A percentile compares a stretch with the other conserved stretches of the same genome.
phyloP scores from a whole-genome alignment of 2,329 filamentous ascomycete species.

The Aspergillus piperis region DNA sequence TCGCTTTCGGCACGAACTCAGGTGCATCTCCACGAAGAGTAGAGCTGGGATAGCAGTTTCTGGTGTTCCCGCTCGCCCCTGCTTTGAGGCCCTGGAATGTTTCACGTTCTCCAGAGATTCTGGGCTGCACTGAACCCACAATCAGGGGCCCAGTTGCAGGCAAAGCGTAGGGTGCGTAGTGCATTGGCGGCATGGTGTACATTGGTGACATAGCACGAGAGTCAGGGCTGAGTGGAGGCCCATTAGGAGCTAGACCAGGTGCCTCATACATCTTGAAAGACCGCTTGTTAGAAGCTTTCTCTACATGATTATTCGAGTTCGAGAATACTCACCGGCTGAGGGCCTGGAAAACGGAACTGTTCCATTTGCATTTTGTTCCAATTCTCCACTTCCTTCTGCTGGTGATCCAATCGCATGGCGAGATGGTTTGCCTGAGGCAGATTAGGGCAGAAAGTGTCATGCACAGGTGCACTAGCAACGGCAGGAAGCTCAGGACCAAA shows the following conservation, averaged over 20 bases:
- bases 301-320: background rate
- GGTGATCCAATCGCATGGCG: background rate
- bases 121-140: background rate
- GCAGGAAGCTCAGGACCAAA: background rate
- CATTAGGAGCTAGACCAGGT: background rate
- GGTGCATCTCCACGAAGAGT: constrained; percentile 26
- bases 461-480: background rate
- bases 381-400: constrained; percentile 1
- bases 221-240: background rate
- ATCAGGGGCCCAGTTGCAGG: no score
- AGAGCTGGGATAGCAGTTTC: background rate
- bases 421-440: background rate
- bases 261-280: background rate
- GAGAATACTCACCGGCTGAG: constrained; percentile 7
- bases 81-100: background rate
- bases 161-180: no score
- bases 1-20: constrained; percentile 21
- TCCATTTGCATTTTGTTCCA: constrained; percentile 16
- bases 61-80: background rate
- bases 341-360: constrained; percentile 14
- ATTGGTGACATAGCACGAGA: background rate
- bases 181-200: no score
- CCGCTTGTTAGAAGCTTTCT: background rate
- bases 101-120: background rate
- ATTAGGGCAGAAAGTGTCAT: background rate